Evolutionary conservation across 768 basidiomycete species (phyloP).

Genomic region (Leccinum sublutescens): DNA sequence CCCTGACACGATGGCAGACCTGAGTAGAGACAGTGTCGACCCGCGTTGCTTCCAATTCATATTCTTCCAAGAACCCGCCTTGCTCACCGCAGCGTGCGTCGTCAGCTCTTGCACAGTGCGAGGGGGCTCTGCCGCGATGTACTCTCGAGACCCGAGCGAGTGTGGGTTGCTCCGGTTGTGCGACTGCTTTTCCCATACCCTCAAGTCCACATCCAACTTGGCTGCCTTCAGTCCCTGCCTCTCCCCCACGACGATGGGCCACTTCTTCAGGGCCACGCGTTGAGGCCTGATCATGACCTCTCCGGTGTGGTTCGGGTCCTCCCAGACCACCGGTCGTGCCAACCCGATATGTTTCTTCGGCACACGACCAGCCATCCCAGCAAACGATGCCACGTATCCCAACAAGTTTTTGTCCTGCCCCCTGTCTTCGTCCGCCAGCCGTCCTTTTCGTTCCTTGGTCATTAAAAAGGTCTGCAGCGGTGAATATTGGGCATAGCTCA

Average conservation of each 20-base stretch:
- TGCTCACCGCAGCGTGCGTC: conserved; percentile 7
- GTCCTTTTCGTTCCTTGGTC: conserved; percentile 55
- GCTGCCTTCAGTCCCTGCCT: conserved; percentile 41
- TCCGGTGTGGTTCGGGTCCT: conserved; percentile 28
- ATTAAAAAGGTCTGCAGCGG: conserved; percentile 52
- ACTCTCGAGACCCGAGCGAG: conserved; percentile 48
- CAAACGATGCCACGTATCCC: conserved; percentile 32
- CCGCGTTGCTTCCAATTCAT: neutral
- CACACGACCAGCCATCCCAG: conserved; percentile 28
- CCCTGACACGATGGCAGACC: conserved; percentile 21
- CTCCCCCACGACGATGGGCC: conserved; percentile 48
- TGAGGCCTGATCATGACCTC: conserved; percentile 31
- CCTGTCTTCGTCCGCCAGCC: conserved; percentile 42
- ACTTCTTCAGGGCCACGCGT: conserved; percentile 28
- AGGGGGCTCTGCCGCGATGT: conserved; percentile 37
- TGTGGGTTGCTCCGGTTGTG: conserved; percentile 45
- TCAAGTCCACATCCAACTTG: conserved; percentile 32
- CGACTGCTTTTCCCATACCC: conserved; percentile 27
- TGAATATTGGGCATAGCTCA: conserved; percentile 57
- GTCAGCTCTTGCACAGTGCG: conserved; percentile 22
- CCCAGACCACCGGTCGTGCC: conserved; percentile 26
- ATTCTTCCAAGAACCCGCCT: conserved; percentile 4
- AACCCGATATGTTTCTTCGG: conserved; percentile 18
- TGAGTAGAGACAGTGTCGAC: conserved; percentile 16
- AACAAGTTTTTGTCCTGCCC: conserved; percentile 10